Conservation (phyloP, 2,329 filamentous ascomycete genomes). For the Helminthosporium solani region DNA sequence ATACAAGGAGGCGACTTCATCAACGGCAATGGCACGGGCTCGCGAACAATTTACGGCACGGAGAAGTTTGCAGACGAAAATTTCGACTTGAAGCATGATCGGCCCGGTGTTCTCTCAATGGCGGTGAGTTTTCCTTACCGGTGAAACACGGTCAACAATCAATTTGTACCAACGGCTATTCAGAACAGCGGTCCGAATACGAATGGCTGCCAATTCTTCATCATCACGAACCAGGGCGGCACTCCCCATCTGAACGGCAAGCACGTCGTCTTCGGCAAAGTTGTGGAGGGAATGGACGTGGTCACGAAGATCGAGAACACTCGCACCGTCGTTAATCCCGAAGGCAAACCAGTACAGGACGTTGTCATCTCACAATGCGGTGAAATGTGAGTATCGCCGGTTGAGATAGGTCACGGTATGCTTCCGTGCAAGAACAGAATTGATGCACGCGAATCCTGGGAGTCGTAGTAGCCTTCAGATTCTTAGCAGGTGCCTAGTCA, state of each 20-base stretch:
- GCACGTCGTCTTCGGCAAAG: slow-evolving; percentile 62
- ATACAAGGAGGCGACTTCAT: slow-evolving; percentile 95
- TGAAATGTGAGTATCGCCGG: slow-evolving; percentile 67
- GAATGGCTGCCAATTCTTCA: slow-evolving; percentile 97
- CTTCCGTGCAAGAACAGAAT: too few relatives aligned
- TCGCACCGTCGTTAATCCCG: slow-evolving; percentile 61
- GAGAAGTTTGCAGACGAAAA: slow-evolving; percentile 89
- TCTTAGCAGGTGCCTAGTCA: too few relatives aligned
- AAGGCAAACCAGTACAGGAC: slow-evolving; percentile 82
- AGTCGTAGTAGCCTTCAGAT: too few relatives aligned
- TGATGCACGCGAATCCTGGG: too few relatives aligned
- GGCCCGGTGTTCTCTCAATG: slow-evolving; percentile 84
- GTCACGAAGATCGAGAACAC: slow-evolving; percentile 86
- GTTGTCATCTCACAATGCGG: slow-evolving; percentile 84
- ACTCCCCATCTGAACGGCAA: slow-evolving; percentile 54
- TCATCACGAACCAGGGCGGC: slow-evolving; percentile 70
- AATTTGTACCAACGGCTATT: slow-evolving; percentile 4
- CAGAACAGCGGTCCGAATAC: slow-evolving; percentile 89
- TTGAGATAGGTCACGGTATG: not conserved
- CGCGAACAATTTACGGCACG: slow-evolving; percentile 81
- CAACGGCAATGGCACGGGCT: slow-evolving; percentile 88
- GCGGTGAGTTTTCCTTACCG: slow-evolving; percentile 61
- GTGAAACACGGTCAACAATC: not conserved
- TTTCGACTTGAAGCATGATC: slow-evolving; percentile 76
- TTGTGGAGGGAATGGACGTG: slow-evolving; percentile 81